Evolutionary conservation across 2,329 filamentous ascomycete species (phyloP), one percentile per base, ranked within the genome.

Genomic region (Monascus ruber): DNA sequence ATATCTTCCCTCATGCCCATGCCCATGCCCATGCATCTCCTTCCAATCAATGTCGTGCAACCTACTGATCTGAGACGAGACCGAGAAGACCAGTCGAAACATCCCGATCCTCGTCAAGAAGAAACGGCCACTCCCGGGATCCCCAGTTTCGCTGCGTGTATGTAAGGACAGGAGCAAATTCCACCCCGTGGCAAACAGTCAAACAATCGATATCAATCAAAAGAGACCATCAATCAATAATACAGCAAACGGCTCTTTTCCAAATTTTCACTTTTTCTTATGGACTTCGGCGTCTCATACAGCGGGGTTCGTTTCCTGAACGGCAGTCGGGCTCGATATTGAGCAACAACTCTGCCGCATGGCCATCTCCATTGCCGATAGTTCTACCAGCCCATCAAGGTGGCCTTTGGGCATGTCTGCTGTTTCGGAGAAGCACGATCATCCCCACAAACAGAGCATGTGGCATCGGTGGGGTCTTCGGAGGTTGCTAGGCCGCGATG

Each of bases 401-500:
- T 54, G 53, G 49, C 55, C 49, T 34, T 43, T 58, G 50, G 54
- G 54, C 47, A 49, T 59, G 41, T 51, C 58, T 43, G 45, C 55
- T 47, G 59, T 62, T 5, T 9, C 48, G 34, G 59, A 61, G 43
- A 58, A 57, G 47, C 47, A 55, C 41, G 50, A 52, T 39, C 53
- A 50, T 41, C 54, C 53, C 24, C 40, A 47, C 38, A 65, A 64
- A 45, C 57, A 60, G 53, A 65, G 65, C 47, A 66, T 69, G 59
- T 67, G 64, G 63, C 65, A 68, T 52, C 60, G 63, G 44, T 49
- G 69, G 37, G 59, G 58, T 27, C 51, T 65, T 36, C 56, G 59
- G 48, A 53, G 56, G 58, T 65, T 59, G 63, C 57, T 65, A 51
- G 60, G 57, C 40, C 62, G 59, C 39, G 64, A 66, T 38, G 58